Base-by-base conservation (phyloP, 345 rosid species). In the Populus simonii region DNA sequence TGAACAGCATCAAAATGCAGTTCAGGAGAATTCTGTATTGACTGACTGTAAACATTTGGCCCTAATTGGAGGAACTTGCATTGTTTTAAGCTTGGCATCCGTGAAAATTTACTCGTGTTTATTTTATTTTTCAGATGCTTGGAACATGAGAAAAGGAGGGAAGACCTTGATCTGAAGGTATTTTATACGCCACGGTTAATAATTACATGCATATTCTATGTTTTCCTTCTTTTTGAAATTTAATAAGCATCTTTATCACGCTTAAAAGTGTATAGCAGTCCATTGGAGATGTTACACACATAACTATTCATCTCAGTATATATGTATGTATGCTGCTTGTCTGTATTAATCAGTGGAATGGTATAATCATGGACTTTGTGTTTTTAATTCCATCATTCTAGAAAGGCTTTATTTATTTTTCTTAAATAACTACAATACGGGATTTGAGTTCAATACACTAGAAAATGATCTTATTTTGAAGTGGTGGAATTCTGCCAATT, bases 141-240 rank as follows among this genome's bases (percentile, higher is more conserved):
- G 83, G 98, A 90, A 66, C 87, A 86, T 79, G 91, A 89, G 84
- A 86, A 80, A 86, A 89, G 79, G 66, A 80, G 74, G 69, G 83
- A 88, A 79, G 90, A 88, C 47, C 92, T 92, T 70, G 85, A 75
- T 63, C 12, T 76, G 74, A 92, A 92, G 98, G 97, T 94, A 88
- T 36, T 27, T 65, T 17, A 76, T 78, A 63, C 35, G 41, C 43
- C 73, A 38, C 27, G 25, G 49, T 8, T 8, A 55, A 55, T 8
- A 22, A 55, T 55, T 55, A 22, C 27, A 6, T 22, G 62, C 62
- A 20, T 55, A 8, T 55, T 55, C 27, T 22, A 55, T 22, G 0
- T 55, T 8, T 55, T 55, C 62, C 5, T 55, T 47, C 53, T 9
- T 20, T 53, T 55, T 22, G 4, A 55, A 22, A 55, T 20, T 22